These are phyloP conservation scores for Tylopilus orsonianus DNA, from an alignment of 1,284 basidiomycete species.

Conservation along the genomic window DNA sequence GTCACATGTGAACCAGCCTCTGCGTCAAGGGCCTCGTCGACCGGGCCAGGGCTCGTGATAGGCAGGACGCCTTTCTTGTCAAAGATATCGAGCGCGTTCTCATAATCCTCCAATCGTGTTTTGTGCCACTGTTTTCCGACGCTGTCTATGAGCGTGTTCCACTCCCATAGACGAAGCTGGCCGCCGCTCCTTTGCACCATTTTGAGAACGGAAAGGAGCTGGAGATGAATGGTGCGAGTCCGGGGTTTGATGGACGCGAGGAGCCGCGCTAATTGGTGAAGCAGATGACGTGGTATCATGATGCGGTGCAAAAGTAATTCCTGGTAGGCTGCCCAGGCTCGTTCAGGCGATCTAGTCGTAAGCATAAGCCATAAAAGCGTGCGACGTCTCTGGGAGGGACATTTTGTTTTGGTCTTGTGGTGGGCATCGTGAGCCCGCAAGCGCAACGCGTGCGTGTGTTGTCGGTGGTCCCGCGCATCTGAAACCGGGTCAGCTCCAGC, in stretches of 20 bases:
- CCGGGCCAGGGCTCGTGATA: neutral
- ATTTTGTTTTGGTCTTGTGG: slow-evolving; percentile 14
- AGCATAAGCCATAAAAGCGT: slow-evolving; percentile 33
- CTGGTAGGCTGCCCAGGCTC: slow-evolving; percentile 64
- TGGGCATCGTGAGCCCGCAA: neutral
- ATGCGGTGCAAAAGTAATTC: slow-evolving; percentile 35
- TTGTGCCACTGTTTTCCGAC: slow-evolving; percentile 67
- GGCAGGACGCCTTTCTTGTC: slow-evolving; percentile 52
- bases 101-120: slow-evolving; percentile 54
- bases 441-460: neutral
- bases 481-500: slow-evolving; percentile 6
- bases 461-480: slow-evolving; percentile 9
- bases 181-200: slow-evolving; percentile 54
- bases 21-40: neutral
- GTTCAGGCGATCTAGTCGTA: slow-evolving; percentile 40
- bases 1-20: neutral
- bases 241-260: slow-evolving; percentile 52
- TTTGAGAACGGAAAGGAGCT: slow-evolving; percentile 61
- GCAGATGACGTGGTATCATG: slow-evolving; percentile 47
- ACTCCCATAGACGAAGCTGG: slow-evolving; percentile 56
- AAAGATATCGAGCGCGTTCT: slow-evolving; percentile 58
- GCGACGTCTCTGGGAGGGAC: slow-evolving; percentile 21
- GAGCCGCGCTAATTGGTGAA: slow-evolving; percentile 60
- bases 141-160: slow-evolving; percentile 70
- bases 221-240: slow-evolving; percentile 58